Evolutionary conservation across 2,329 filamentous ascomycete genomes (phyloP).

Genomic region (Paecilomyces variotii): DNA sequence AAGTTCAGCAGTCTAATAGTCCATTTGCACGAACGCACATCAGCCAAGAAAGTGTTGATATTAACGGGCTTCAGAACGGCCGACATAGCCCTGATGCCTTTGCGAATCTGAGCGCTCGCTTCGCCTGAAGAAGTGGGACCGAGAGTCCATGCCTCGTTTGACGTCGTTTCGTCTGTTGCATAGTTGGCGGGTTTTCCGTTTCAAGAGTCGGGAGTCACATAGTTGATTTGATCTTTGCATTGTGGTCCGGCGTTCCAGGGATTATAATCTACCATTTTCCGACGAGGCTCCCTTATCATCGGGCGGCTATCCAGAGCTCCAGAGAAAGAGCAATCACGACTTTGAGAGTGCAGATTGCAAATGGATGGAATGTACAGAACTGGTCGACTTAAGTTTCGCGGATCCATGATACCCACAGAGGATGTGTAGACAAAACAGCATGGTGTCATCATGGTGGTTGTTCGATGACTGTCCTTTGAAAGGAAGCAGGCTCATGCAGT

Average conservation of each 20-base stretch:
- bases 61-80: slow-evolving; percentile 39
- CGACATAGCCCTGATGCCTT: slow-evolving; percentile 45
- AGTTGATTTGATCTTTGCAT: slow-evolving; percentile 1
- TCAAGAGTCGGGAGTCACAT: background rate
- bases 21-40: slow-evolving; percentile 27
- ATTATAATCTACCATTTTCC: background rate
- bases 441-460: background rate
- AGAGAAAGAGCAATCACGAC: background rate
- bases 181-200: background rate
- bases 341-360: background rate
- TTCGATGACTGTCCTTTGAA: background rate
- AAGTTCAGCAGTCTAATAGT: slow-evolving; percentile 10
- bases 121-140: slow-evolving; percentile 12
- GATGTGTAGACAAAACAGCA: background rate
- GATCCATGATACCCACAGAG: background rate
- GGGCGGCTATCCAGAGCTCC: background rate
- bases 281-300: background rate
- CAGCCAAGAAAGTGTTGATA: slow-evolving; percentile 43
- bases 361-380: background rate
- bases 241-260: background rate
- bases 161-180: background rate
- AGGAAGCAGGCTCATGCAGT: background rate
- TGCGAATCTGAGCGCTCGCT: slow-evolving; percentile 41
- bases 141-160: background rate
- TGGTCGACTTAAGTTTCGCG: background rate